These are phyloP conservation scores for Polychaeton citri DNA, from an alignment of 2,329 filamentous ascomycete genomes.

Conservation along the genomic window DNA sequence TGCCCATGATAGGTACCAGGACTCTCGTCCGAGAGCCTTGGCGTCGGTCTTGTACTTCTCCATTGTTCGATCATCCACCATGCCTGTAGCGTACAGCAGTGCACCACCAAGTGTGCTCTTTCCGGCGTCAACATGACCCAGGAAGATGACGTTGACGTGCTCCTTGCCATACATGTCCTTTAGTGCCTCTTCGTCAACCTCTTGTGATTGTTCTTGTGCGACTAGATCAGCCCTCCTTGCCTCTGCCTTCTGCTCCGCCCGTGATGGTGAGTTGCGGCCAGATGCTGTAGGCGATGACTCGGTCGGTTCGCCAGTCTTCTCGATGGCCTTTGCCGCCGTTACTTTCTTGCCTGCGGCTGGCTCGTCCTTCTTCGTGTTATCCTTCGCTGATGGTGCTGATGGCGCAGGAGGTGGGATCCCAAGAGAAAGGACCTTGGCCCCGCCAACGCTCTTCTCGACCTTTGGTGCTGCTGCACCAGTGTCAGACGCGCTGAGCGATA, in stretches of 20 bases:
- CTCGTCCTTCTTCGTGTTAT: slow-evolving; percentile 27
- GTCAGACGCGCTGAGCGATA: slow-evolving; percentile 40
- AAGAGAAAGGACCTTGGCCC: slow-evolving; percentile 64
- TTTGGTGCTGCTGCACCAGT: slow-evolving; percentile 38
- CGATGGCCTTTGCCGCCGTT: slow-evolving; percentile 77
- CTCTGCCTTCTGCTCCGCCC: slow-evolving; percentile 42
- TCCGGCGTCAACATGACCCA: slow-evolving; percentile 95
- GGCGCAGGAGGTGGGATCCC: slow-evolving; percentile 31
- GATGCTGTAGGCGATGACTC: slow-evolving; percentile 72
- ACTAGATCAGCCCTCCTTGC: slow-evolving; percentile 67
- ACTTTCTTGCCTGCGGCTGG: slow-evolving; percentile 68
- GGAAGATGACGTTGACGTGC: slow-evolving; percentile 89
- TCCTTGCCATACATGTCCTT: slow-evolving; percentile 96
- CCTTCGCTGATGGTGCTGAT: slow-evolving; percentile 33
- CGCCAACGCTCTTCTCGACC: slow-evolving; percentile 35
- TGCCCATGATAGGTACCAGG: slow-evolving; percentile 98
- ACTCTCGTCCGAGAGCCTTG: slow-evolving; percentile 90
- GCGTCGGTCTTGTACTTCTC: slow-evolving; percentile 97
- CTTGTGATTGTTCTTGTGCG: slow-evolving; percentile 62
- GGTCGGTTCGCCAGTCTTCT: slow-evolving; percentile 68
- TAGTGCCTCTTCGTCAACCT: slow-evolving; percentile 72
- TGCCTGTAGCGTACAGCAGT: slow-evolving; percentile 85
- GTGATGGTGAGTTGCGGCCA: slow-evolving; percentile 66
- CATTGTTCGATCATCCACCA: slow-evolving; percentile 98
- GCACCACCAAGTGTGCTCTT: slow-evolving; percentile 93